Percentiles rank a stretch among this genome's conserved stretches.
Conservation (phyloP, 2,329 filamentous ascomycete species). For the Nemania sp. region DNA sequence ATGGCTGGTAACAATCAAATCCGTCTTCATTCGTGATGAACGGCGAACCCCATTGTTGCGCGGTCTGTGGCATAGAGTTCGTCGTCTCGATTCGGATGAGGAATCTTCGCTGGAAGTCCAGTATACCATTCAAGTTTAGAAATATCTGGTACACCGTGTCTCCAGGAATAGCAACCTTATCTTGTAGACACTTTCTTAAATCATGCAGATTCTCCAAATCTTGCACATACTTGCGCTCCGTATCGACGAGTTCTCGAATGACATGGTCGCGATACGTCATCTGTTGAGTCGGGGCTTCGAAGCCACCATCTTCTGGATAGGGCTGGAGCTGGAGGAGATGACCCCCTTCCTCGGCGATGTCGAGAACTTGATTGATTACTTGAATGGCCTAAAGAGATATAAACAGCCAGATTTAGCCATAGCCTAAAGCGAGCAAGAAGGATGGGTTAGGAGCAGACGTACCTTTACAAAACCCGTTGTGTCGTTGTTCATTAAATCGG, state of each 20-base stretch:
- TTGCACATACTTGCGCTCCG: constrained; percentile 97
- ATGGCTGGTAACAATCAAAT: constrained; percentile 94
- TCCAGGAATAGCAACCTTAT: constrained; percentile 87
- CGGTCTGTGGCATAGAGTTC: constrained; percentile 79
- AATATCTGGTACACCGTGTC: constrained; percentile 96
- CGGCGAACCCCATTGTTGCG: constrained; percentile 94
- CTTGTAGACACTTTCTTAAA: constrained; percentile 89
- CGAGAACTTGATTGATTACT: constrained; percentile 91
- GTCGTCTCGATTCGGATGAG: constrained; percentile 96
- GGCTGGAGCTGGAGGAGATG: constrained; percentile 73
- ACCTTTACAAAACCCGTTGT: constrained; percentile 98
- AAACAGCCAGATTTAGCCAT: constrained; percentile 20
- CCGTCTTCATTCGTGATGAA: constrained; percentile 87
- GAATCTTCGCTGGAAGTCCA: constrained; percentile 96
- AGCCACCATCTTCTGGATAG: constrained; percentile 66
- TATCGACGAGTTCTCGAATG: constrained; percentile 90
- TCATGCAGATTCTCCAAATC: constrained; percentile 94
- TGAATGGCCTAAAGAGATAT: constrained; percentile 75
- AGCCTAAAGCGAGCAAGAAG: neutral
- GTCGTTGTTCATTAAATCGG: constrained; percentile 90
- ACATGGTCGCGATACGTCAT: constrained; percentile 86
- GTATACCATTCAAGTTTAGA: constrained; percentile 91
- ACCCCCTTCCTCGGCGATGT: constrained; percentile 83
- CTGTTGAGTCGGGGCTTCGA: constrained; percentile 70
- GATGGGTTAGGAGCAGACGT: constrained; percentile 42